A percentile compares a stretch with the other conserved stretches of the same genome.
These are phyloP conservation scores for Pyrus bretschneideri DNA, from an alignment of 306 rosid genomes.

Conservation along the genomic window DNA sequence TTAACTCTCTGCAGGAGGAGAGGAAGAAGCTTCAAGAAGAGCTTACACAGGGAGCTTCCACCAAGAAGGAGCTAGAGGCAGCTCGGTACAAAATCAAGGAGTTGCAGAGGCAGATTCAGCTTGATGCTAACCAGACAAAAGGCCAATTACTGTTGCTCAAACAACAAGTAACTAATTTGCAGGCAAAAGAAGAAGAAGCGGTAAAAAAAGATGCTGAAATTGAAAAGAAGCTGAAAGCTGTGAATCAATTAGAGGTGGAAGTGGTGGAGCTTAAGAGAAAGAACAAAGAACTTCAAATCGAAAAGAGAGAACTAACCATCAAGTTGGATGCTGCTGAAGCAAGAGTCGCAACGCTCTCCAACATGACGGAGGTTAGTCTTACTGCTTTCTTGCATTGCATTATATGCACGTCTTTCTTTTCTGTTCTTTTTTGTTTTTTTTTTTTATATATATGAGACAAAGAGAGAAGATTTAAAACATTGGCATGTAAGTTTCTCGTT, in stretches of 20 bases:
- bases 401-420: background rate
- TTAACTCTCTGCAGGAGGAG: conserved; percentile 81
- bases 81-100: conserved; percentile 88
- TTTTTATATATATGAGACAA: background rate
- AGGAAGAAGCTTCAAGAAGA: conserved; percentile 82
- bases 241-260: conserved; percentile 61
- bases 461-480: background rate
- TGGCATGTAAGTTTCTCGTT: background rate
- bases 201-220: conserved; percentile 62
- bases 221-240: conserved; percentile 70
- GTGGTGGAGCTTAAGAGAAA: conserved; percentile 70
- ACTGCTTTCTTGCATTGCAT: conserved; percentile 1
- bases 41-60: conserved; percentile 39
- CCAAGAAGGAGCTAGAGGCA: conserved; percentile 69
- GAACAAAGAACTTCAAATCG: conserved; percentile 80
- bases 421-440: background rate
- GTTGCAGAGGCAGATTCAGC: conserved; percentile 85
- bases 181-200: conserved; percentile 69
- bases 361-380: conserved; percentile 67
- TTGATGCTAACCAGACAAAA: conserved; percentile 80
- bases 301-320: conserved; percentile 69
- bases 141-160: conserved; percentile 86
- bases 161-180: conserved; percentile 78
- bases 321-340: conserved; percentile 73
- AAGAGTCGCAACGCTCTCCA: conserved; percentile 47